phyloP scores from a whole-genome alignment of 2,329 filamentous ascomycete species.

The Sodiomyces alkalinus region DNA sequence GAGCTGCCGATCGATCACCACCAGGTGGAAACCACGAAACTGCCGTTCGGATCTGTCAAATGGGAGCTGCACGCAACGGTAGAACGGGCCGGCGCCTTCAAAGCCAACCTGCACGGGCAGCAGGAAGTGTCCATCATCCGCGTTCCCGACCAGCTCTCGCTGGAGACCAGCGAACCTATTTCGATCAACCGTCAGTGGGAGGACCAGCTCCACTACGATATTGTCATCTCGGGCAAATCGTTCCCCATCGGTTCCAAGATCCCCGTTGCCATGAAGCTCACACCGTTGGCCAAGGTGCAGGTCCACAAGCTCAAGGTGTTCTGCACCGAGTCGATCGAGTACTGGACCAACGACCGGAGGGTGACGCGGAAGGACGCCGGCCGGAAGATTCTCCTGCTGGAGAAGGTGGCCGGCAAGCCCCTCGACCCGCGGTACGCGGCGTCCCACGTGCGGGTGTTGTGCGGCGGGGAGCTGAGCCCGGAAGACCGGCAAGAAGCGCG shows the following conservation, averaged over 20 bases:
- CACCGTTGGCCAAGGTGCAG: slow-evolving; percentile 82
- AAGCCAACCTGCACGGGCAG: slow-evolving; percentile 67
- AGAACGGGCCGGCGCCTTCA: slow-evolving; percentile 78
- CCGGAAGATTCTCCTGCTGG: slow-evolving; percentile 72
- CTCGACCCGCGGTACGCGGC: slow-evolving; percentile 58
- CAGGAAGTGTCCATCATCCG: slow-evolving; percentile 77
- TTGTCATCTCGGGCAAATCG: slow-evolving; percentile 89
- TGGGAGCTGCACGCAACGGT: slow-evolving; percentile 79
- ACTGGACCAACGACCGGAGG: slow-evolving; percentile 73
- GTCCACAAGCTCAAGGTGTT: slow-evolving; percentile 87
- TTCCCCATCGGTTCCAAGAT: slow-evolving; percentile 80
- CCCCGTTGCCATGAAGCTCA: slow-evolving; percentile 87
- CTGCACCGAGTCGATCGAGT: slow-evolving; percentile 80
- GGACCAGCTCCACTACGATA: slow-evolving; percentile 89
- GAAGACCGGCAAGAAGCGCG: slow-evolving; percentile 32
- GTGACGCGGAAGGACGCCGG: slow-evolving; percentile 75
- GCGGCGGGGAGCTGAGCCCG: slow-evolving; percentile 60
- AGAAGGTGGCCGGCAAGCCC: slow-evolving; percentile 70
- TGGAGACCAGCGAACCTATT: slow-evolving; percentile 86
- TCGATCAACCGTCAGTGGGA: slow-evolving; percentile 91
- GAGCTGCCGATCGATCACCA: slow-evolving; percentile 82
- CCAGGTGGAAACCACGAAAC: slow-evolving; percentile 74
- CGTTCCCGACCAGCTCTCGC: slow-evolving; percentile 70
- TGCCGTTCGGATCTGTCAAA: slow-evolving; percentile 73
- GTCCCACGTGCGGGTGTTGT: slow-evolving; percentile 61